These are phyloP conservation scores for Lipomyces oligophaga DNA, from an alignment of 805 yeast genomes.

Conservation along the genomic window DNA sequence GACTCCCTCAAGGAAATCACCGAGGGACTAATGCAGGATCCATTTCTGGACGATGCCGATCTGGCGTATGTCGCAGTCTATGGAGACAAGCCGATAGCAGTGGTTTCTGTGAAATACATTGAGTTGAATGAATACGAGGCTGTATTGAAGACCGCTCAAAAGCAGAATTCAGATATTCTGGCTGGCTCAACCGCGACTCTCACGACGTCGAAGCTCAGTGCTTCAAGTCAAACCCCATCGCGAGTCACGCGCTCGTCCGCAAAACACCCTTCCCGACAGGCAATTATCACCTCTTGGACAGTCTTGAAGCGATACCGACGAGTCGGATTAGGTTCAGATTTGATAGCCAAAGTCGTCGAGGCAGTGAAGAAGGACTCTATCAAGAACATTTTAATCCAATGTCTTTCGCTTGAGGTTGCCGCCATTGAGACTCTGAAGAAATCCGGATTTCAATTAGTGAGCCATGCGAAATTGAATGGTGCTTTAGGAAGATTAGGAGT, in stretches of 20 bases:
- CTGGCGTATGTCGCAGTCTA: constrained; percentile 16
- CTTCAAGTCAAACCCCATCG: background rate
- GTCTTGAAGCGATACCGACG: constrained; percentile 26
- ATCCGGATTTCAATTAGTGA: constrained; percentile 11
- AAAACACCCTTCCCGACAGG: constrained; percentile 8
- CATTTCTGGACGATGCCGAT: constrained; percentile 20
- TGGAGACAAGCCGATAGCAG: constrained; percentile 19
- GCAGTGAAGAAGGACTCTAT: constrained; percentile 14
- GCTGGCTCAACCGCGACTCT: constrained; percentile 1
- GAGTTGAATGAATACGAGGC: constrained; percentile 13
- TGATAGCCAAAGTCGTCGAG: constrained; percentile 14
- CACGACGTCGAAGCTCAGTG: background rate
- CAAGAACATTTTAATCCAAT: constrained; percentile 13
- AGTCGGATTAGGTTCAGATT: constrained; percentile 30
- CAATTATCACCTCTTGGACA: constrained; percentile 28
- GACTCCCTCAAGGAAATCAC: constrained; percentile 20
- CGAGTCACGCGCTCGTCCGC: background rate
- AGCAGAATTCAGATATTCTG: constrained; percentile 3
- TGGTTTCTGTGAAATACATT: constrained; percentile 18
- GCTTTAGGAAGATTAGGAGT: constrained; percentile 21
- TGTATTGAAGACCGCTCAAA: background rate
- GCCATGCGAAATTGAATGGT: constrained; percentile 13
- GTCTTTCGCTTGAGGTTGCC: constrained; percentile 18
- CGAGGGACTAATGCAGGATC: constrained; percentile 9
- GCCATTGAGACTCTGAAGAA: constrained; percentile 12